Evolutionary conservation across 2,329 filamentous ascomycete species (phyloP).

Genomic region (Pseudodiploospora longispora): DNA sequence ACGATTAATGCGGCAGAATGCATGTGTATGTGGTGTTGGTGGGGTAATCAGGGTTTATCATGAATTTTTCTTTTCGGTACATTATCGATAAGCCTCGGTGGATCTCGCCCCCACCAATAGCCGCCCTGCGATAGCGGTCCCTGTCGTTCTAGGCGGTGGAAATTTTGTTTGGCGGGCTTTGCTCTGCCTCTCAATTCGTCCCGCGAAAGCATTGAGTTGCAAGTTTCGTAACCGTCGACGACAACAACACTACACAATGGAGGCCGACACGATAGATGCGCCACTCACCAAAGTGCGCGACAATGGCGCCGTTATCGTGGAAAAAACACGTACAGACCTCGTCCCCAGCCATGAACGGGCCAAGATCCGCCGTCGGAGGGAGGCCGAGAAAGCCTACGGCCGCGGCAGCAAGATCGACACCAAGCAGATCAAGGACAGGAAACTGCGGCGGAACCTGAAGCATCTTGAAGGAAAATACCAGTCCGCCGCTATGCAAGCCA

Average conservation of each 20-base stretch:
- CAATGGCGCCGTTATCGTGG: slow-evolving; percentile 46
- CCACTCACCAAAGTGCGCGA: slow-evolving; percentile 30
- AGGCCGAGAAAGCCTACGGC: slow-evolving; percentile 72
- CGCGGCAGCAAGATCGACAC: slow-evolving; percentile 69
- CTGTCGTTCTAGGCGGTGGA: slow-evolving; percentile 19
- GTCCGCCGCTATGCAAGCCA: slow-evolving; percentile 72
- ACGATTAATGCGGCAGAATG: slow-evolving; percentile 1
- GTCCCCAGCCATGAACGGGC: slow-evolving; percentile 42
- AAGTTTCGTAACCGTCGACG: slow-evolving; percentile 9
- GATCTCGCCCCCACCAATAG: slow-evolving; percentile 16
- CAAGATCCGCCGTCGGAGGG: slow-evolving; percentile 43
- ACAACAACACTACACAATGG: slow-evolving; percentile 23
- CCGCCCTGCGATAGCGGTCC: slow-evolving; percentile 15
- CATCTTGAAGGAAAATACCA: slow-evolving; percentile 76
- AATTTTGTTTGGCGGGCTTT: slow-evolving; percentile 22
- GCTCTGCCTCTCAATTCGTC: slow-evolving; percentile 1
- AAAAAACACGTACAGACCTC: slow-evolving; percentile 43
- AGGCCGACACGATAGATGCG: slow-evolving; percentile 27
- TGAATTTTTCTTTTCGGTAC: slow-evolving; percentile 28
- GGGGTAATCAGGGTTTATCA: slow-evolving; percentile 28
- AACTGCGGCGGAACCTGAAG: slow-evolving; percentile 72
- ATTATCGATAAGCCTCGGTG: slow-evolving; percentile 26
- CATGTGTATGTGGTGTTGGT: slow-evolving; percentile 20
- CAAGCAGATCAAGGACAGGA: slow-evolving; percentile 76
- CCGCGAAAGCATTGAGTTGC: neutral